Percentiles rank a stretch among this genome's conserved stretches.
Conservation (phyloP, 2,329 filamentous ascomycete species). For the Paraphaeosphaeria sporulosa region DNA sequence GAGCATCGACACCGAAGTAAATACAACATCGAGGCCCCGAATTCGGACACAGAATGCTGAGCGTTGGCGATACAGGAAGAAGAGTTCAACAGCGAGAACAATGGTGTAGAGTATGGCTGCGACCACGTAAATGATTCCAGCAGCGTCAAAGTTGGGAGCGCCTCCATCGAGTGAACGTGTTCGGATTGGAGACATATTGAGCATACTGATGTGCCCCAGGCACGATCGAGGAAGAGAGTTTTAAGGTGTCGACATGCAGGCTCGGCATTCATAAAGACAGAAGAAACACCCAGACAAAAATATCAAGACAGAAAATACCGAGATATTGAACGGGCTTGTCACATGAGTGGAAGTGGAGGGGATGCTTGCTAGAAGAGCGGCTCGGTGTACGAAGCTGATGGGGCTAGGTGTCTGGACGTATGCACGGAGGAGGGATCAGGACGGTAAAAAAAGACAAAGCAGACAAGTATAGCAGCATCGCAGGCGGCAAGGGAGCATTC, state of each 20-base stretch:
- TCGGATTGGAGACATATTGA: slow-evolving; percentile 41
- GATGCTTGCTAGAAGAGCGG: slow-evolving; percentile 27
- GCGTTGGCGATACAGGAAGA: slow-evolving; percentile 38
- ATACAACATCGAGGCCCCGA: slow-evolving; percentile 42
- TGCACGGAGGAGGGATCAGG: slow-evolving; percentile 26
- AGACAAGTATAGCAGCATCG: slow-evolving; percentile 37
- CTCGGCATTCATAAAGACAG: slow-evolving; percentile 31
- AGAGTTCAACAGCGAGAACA: slow-evolving; percentile 38
- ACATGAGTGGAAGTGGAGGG: slow-evolving; percentile 38
- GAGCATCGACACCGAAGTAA: slow-evolving; percentile 44
- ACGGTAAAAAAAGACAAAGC: slow-evolving; percentile 26
- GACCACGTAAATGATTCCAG: slow-evolving; percentile 44
- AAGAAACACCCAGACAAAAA: slow-evolving; percentile 30
- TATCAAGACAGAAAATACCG: slow-evolving; percentile 28
- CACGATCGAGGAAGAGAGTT: slow-evolving; percentile 16
- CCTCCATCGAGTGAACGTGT: slow-evolving; percentile 40
- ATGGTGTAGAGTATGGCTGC: slow-evolving; percentile 44
- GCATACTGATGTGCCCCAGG: slow-evolving; percentile 30
- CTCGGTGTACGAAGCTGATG: slow-evolving; percentile 31
- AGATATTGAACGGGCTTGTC: slow-evolving; percentile 33
- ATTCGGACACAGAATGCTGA: slow-evolving; percentile 44
- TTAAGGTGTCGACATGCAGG: slow-evolving; percentile 30
- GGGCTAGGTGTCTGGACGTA: slow-evolving; percentile 28
- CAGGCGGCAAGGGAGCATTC: slow-evolving; percentile 42
- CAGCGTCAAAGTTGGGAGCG: slow-evolving; percentile 39